Evolutionary conservation across 73 alveolate genomes (phyloP).

Genomic region (Loxodes magnus): DNA sequence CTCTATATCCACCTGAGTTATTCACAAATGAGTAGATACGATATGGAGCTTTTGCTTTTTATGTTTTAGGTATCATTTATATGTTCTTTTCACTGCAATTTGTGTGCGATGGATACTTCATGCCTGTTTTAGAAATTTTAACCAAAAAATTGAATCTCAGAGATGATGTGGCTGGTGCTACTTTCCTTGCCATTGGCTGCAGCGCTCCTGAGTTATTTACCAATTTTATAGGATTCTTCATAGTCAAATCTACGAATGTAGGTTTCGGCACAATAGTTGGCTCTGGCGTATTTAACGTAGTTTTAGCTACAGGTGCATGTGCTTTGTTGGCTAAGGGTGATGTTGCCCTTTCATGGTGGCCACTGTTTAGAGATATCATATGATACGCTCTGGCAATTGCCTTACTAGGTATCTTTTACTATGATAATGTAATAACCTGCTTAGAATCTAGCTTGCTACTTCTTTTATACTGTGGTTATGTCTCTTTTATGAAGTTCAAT

Average conservation of each 20-base stretch:
- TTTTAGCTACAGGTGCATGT: too few species aligned
- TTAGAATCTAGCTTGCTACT: too few species aligned
- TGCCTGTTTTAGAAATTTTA: not conserved
- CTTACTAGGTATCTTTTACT: too few species aligned
- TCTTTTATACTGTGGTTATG: too few species aligned
- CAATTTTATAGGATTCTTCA: not conserved
- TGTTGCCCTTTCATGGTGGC: too few species aligned
- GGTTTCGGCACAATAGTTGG: constrained; percentile 1
- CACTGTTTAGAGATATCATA: too few species aligned
- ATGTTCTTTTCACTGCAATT: not conserved
- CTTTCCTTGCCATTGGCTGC: constrained; percentile 1
- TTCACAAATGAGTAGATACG: constrained; percentile 2
- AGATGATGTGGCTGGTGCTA: constrained; percentile 6
- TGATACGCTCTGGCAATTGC: too few species aligned
- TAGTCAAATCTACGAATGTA: not conserved
- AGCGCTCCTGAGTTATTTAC: constrained; percentile 7
- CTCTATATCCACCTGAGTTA: too few species aligned
- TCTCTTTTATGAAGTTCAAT: too few species aligned
- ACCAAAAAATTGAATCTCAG: not conserved
- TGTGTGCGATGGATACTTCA: not conserved
- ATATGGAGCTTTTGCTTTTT: not conserved
- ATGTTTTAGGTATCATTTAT: not conserved
- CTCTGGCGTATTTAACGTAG: constrained; percentile 9
- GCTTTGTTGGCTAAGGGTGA: too few species aligned
- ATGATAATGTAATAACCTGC: too few species aligned